These are phyloP conservation scores for Geotrichum restrictum DNA, from an alignment of 1,139 yeast species.

Conservation along the genomic window DNA sequence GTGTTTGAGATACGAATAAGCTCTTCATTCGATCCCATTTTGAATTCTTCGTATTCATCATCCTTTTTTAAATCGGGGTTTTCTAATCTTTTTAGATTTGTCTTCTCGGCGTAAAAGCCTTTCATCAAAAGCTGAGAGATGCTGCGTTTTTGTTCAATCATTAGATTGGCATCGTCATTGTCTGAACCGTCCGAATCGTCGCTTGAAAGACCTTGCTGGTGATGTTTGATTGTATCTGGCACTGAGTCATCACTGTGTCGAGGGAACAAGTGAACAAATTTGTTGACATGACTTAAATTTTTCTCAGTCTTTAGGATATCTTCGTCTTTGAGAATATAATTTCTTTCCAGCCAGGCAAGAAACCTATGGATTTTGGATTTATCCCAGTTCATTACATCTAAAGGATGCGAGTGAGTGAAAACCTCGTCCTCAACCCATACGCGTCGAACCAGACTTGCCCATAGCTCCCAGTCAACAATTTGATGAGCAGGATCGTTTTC, in stretches of 20 bases:
- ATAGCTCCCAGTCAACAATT: constrained; percentile 35
- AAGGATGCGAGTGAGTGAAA: constrained; percentile 30
- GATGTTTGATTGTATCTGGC: background rate
- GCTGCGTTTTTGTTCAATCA: background rate
- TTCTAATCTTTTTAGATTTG: background rate
- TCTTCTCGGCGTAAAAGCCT: constrained; percentile 4
- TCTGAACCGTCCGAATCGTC: background rate
- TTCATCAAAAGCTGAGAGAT: background rate
- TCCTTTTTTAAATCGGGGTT: background rate
- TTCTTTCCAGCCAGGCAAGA: constrained; percentile 34
- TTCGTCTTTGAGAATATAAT: constrained; percentile 13
- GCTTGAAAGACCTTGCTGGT: no score
- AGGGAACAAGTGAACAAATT: background rate
- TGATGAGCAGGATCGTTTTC: constrained; percentile 26
- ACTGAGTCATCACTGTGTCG: background rate
- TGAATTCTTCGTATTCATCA: constrained; percentile 4
- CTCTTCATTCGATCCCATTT: constrained; percentile 4
- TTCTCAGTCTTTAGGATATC: background rate
- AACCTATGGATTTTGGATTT: constrained; percentile 30
- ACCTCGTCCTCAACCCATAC: constrained; percentile 35
- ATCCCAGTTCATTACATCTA: constrained; percentile 35
- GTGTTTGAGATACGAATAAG: background rate
- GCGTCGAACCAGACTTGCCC: constrained; percentile 36
- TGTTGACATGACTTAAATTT: background rate
- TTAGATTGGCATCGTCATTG: no score